phyloP scores from a whole-genome alignment of 2,329 filamentous ascomycete species.

The Talaromyces atroroseus region DNA sequence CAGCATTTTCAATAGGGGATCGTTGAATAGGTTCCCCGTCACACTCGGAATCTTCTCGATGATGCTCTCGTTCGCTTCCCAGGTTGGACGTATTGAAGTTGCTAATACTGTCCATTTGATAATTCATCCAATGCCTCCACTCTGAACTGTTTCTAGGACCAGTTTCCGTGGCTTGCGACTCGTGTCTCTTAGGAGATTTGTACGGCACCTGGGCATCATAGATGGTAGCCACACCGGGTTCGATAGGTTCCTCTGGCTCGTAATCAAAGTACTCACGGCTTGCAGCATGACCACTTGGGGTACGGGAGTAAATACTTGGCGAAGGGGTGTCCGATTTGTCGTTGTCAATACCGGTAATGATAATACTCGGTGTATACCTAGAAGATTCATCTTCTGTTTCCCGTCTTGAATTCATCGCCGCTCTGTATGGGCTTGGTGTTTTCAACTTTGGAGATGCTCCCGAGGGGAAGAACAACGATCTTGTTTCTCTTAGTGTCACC shows the following conservation, averaged over 20 bases:
- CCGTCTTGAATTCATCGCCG: constrained; percentile 15
- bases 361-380: constrained; percentile 20
- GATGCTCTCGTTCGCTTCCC: constrained; percentile 24
- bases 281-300: constrained; percentile 31
- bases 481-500: constrained; percentile 11
- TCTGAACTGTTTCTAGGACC: constrained; percentile 25
- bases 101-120: constrained; percentile 31
- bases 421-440: constrained; percentile 20
- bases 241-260: constrained; percentile 11
- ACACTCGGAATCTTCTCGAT: constrained; percentile 36
- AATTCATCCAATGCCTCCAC: constrained; percentile 36
- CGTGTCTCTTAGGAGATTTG: constrained; percentile 25
- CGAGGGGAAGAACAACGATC: constrained; percentile 19
- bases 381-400: constrained; percentile 15
- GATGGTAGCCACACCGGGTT: constrained; percentile 35
- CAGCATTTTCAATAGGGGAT: neutral
- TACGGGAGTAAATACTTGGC: constrained; percentile 41
- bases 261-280: constrained; percentile 12
- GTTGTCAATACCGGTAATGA: constrained; percentile 10
- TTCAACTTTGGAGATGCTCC: constrained; percentile 17
- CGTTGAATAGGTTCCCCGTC: constrained; percentile 21
- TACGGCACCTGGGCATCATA: constrained; percentile 27
- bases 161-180: constrained; percentile 1
- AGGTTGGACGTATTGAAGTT: constrained; percentile 8
- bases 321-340: constrained; percentile 21